Base-by-base conservation (phyloP, 768 basidiomycete species). In the Trametopsis cervina region DNA sequence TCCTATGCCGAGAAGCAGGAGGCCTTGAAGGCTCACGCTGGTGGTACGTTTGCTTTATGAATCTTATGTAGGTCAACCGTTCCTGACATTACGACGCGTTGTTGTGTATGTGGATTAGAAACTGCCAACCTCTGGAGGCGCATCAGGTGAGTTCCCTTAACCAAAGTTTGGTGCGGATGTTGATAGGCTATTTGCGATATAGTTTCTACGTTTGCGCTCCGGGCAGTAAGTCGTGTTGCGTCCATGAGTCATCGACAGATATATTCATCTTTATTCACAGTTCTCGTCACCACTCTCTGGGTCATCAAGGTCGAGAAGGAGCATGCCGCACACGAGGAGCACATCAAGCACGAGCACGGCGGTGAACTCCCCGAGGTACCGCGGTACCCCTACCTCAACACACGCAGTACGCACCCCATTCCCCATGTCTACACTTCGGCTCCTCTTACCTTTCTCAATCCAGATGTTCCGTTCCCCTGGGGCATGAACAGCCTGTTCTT, bases 51-150 rank as follows among this genome's bases (percentile, higher is more conserved):
- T 26, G 5, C 27, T 29, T 6, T 29, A 40, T 33, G n/a, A 9
- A 29, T 42, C n/a, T 17, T 7, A 33, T 15, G 29, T 33, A 33
- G 29, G 15, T 33, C 9, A 33, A 15, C 9, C 9, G 29, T 33
- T 7, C 9, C 29, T 33, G 29, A 33, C 29, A 15, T 7, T 33
- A 33, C 5, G 6, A 25, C 33, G 35, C n/a, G 10, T 33, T 49
- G 21, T 21, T 3, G 10, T n/a, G n/a, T 46, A 15, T 37, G 15
- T 22, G 33, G 37, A 46, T 29, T 58, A 92, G 89, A 81, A 50
- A 85, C 88, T 23, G 69, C 84, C 43, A 74, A 83, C 47, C 78
- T 92, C 55, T 92, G 89, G 89, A 81, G 87, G 61, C 89, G 83
- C 71, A 87, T 92, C 64, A 86, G 85, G 88, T 85, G 29, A 33